phyloP scores from a whole-genome alignment of 768 basidiomycete genomes.

The Pleurotus giganteus region DNA sequence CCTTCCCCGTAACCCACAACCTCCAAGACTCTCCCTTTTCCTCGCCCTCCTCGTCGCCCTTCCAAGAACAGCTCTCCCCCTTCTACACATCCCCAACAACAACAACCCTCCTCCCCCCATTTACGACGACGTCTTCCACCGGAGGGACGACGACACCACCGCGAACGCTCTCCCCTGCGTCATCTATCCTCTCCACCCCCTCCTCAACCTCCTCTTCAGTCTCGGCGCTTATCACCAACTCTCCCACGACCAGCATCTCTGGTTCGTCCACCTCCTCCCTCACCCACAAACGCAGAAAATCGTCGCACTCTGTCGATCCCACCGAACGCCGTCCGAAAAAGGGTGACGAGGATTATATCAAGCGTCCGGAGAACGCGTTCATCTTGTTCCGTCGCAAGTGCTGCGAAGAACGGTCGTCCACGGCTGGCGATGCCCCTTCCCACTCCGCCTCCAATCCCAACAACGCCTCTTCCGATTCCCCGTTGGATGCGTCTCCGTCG shows the following conservation, averaged over 20 bases:
- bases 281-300: conserved; percentile 52
- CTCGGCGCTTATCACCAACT: conserved; percentile 21
- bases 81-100: conserved; percentile 38
- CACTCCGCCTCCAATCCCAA: not conserved
- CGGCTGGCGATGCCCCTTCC: conserved; percentile 43
- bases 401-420: conserved; percentile 67
- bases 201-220: conserved; percentile 19
- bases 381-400: conserved; percentile 81
- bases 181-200: conserved; percentile 37
- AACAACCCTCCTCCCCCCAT: conserved; percentile 24
- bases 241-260: conserved; percentile 20
- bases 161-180: conserved; percentile 42
- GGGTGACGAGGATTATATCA: conserved; percentile 83
- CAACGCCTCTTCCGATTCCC: conserved; percentile 10
- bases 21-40: conserved; percentile 68
- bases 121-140: no score
- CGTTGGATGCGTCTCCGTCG: conserved; percentile 10
- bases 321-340: conserved; percentile 60
- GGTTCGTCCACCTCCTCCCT: conserved; percentile 31
- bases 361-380: conserved; percentile 82
- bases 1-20: conserved; percentile 60
- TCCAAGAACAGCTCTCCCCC: conserved; percentile 64
- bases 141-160: conserved; percentile 25
- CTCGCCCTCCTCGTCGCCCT: conserved; percentile 60
- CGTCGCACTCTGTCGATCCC: conserved; percentile 42